Conservation (phyloP, 441 rosid genomes). For the Hura crepitans region DNA sequence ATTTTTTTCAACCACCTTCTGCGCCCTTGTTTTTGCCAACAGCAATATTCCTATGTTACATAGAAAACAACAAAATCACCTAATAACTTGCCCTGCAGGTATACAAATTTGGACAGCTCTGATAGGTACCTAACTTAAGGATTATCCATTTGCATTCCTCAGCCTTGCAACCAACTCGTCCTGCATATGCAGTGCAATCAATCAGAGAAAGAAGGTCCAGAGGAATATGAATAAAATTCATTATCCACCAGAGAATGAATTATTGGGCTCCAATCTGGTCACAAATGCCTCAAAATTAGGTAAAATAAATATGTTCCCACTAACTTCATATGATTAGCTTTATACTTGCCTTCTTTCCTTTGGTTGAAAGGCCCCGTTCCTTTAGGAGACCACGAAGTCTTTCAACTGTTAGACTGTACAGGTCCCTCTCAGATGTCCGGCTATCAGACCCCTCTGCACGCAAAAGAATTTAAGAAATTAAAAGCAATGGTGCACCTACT, state of each 20-base stretch:
- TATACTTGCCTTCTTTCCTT: conserved; percentile 77
- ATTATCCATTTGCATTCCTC: conserved; percentile 38
- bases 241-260: background rate
- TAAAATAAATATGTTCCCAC: background rate
- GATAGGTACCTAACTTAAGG: background rate
- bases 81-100: conserved; percentile 10
- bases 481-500: background rate
- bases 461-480: conserved; percentile 10
- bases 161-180: conserved; percentile 69
- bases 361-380: conserved; percentile 69
- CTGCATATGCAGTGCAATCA: conserved; percentile 34
- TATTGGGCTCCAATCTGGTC: background rate
- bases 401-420: conserved; percentile 75
- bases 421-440: conserved; percentile 53
- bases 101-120: conserved; percentile 8
- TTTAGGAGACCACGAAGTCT: conserved; percentile 82
- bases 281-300: background rate
- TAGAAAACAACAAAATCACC: conserved; percentile 22
- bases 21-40: background rate
- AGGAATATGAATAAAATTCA: background rate
- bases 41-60: conserved; percentile 14
- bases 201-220: conserved; percentile 11
- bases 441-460: conserved; percentile 59
- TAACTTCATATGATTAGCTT: background rate
- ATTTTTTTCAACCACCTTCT: background rate